A percentile compares a stretch with the other conserved stretches of the same genome.
phyloP scores from a whole-genome alignment of 139 green algal genomes.

The Chlamydomonas incerta region DNA sequence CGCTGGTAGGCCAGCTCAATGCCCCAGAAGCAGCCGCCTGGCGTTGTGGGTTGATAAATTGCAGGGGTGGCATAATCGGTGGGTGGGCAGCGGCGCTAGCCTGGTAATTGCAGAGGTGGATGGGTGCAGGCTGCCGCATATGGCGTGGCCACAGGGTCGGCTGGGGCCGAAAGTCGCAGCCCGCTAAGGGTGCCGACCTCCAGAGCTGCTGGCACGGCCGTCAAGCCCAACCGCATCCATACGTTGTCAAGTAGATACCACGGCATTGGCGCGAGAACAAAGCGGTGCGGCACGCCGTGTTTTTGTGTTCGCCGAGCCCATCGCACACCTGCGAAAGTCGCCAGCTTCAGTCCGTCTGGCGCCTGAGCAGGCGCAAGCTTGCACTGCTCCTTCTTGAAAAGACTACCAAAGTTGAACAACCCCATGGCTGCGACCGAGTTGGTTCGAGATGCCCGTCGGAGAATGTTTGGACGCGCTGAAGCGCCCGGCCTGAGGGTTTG shows the following conservation, averaged over 20 bases:
- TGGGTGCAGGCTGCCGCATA: too few relatives aligned
- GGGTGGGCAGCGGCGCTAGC: not conserved
- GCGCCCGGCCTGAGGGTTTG: not conserved
- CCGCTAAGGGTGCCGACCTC: too few relatives aligned
- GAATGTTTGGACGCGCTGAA: not conserved
- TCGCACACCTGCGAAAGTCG: conserved; percentile 66
- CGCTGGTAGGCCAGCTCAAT: conserved; percentile 82
- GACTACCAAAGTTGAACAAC: not conserved
- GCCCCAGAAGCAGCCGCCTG: conserved; percentile 87
- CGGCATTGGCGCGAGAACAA: too few relatives aligned
- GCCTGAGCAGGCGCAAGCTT: conserved; percentile 63
- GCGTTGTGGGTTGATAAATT: not conserved
- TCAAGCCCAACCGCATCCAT: too few relatives aligned
- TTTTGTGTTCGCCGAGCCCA: not conserved
- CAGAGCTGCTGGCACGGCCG: too few relatives aligned
- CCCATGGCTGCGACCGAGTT: not conserved
- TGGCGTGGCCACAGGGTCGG: too few relatives aligned
- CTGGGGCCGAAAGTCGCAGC: too few relatives aligned
- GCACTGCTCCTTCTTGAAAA: conserved; percentile 39
- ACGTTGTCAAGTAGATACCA: too few relatives aligned
- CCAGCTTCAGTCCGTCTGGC: conserved; percentile 66
- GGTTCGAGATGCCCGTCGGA: not conserved
- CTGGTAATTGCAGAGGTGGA: too few relatives aligned
- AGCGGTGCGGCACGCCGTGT: too few relatives aligned
- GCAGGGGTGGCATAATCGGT: not conserved